phyloP scores from a whole-genome alignment of 805 yeast genomes.

The Zygosaccharomyces bailii region DNA sequence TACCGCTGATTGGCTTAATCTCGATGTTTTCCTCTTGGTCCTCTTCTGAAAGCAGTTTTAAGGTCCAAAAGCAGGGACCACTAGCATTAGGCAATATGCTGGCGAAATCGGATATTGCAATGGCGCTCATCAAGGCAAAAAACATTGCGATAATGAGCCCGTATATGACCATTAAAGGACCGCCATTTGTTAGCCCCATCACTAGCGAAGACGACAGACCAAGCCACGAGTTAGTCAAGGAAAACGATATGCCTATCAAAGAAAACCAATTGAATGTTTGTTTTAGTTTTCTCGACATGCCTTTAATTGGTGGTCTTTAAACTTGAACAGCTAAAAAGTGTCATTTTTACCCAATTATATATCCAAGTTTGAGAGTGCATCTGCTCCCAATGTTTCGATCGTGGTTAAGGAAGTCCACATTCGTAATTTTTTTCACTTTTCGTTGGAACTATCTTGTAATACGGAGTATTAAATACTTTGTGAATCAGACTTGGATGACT shows the following conservation, averaged over 20 bases:
- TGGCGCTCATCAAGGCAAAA: conserved; percentile 47
- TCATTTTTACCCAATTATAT: not conserved
- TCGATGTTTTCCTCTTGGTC: not conserved
- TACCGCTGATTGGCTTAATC: not conserved
- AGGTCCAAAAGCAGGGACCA: conserved; percentile 59
- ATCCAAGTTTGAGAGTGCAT: not conserved
- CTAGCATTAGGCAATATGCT: conserved; percentile 56
- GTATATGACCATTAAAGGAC: conserved; percentile 54
- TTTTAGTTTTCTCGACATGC: conserved; percentile 2
- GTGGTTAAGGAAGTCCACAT: not conserved
- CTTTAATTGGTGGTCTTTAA: not conserved
- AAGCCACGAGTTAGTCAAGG: conserved; percentile 59
- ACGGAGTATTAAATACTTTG: not conserved
- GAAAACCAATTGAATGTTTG: conserved; percentile 45
- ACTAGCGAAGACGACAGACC: conserved; percentile 56
- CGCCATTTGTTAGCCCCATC: conserved; percentile 55
- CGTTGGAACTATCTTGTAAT: not conserved
- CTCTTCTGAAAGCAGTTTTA: conserved; percentile 41
- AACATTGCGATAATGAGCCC: conserved; percentile 52
- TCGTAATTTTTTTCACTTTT: not conserved
- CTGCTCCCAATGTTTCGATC: not conserved
- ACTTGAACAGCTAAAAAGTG: not conserved
- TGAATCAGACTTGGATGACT: not conserved
- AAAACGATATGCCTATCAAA: conserved; percentile 56
- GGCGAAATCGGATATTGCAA: conserved; percentile 51